Base-by-base conservation (phyloP, 306 rosid genomes). In the Potentilla sterilis region DNA sequence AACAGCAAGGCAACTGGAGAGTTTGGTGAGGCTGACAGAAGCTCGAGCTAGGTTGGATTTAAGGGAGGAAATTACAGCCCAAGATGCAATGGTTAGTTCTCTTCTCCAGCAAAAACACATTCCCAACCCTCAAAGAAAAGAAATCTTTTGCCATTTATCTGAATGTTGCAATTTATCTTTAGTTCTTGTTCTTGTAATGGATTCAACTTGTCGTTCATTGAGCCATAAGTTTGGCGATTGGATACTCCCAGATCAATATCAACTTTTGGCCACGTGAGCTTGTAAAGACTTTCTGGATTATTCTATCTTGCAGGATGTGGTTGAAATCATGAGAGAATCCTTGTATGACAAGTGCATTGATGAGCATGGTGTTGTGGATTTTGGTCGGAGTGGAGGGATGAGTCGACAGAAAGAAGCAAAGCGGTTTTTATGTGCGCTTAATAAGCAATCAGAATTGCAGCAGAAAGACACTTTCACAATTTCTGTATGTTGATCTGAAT, bases 381-480 rank as follows among this genome's bases (percentile, higher is more conserved):
- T 95, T 76, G 98, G 97, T 80, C 90, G 97, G 68, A 90, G 98
- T 75, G 97, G 98, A 64, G 98, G 98, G 34, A 95, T 95, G 97
- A 95, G 98, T 83, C 97, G 86, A 83, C 98, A 90, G 79, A 95
- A 95, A 84, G 98, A 92, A 79, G 97, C 97, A 52, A 95, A 95
- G 75, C 86, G 97, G 80, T 95, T 92, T 84, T 79, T 92, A 67
- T 88, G 93, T 78, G 97, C 96, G 64, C 98, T 95, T 72, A 92
- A 92, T 79, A 90, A 90, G 85, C 96, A 90, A 78, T 92, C 98
- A 28, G 98, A 95, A 81, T 81, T 87, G 79, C 91, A 85, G 67
- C 96, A 92, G 88, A 92, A 92, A 85, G 97, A 92, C 70, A 84
- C 84, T 66, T 95, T 92, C 75, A 86, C 97, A 44, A 86, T 90